Base-by-base conservation (phyloP, 805 yeast genomes). In the Lachancea lanzarotensis region DNA sequence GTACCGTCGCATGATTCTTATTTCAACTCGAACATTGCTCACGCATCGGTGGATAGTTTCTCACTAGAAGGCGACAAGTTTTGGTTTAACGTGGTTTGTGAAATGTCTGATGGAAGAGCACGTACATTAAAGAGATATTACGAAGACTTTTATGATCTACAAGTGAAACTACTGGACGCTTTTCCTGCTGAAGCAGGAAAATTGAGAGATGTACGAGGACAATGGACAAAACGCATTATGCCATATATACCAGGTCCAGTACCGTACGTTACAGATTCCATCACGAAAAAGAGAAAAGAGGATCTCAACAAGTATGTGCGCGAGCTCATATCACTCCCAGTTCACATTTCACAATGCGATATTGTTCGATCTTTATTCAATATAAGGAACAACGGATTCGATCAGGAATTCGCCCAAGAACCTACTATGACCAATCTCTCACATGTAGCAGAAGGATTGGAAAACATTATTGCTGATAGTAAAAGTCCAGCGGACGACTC, bases 241-340 rank as follows among this genome's bases (percentile, higher is more conserved):
- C 98, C 98, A 7, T 88, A 82, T 52, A 90, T 93, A 57, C 98
- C 98, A 0, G 98, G 98, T 1, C 99, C 98, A 2, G 73, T 91
- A 39, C 83, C 95, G 32, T 85, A 84, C 56, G 95, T 93, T 44
- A 88, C 88, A 50, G 97, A 91, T 66, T 67, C 79, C 13, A 76
- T 78, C 32, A 75, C 83, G 1, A 65, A 70, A 40, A 78, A 76
- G 54, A 68, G 84, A 45, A 70, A 75, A 40, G 73, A 70, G 1
- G 79, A 76, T 54, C 61, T 80, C 45, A 78, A 80, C 55, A 71
- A 72, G 25, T 81, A 80, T 51, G 77, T 81, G 12, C 68, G 71
- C 33, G 77, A 75, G 33, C 65, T 91, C 50, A 73, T 87, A 27
- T 71, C 76, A 35, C 72, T 91, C 57, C 98, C 98, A 0, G 67